These are phyloP conservation scores for Lactarius psammicola DNA, from an alignment of 768 basidiomycete species.

Conservation along the genomic window DNA sequence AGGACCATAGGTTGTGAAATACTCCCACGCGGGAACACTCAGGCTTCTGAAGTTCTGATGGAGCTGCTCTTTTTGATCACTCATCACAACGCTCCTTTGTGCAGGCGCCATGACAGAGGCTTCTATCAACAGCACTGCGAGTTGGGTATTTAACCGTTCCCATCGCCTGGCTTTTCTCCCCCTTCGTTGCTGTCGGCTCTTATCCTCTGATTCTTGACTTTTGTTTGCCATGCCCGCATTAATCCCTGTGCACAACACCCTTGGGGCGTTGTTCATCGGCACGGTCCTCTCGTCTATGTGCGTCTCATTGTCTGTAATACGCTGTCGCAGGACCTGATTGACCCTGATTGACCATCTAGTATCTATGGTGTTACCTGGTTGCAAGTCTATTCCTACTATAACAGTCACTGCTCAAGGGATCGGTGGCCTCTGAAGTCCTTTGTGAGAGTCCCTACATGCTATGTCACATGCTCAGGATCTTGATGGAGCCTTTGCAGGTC, in stretches of 20 bases:
- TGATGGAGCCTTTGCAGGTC: constrained; percentile 1
- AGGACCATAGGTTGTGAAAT: too few species aligned
- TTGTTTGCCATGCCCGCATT: neutral
- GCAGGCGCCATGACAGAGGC: too few species aligned
- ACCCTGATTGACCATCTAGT: neutral
- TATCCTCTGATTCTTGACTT: neutral
- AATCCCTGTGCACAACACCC: neutral
- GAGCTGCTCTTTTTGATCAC: too few species aligned
- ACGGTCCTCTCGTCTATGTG: constrained; percentile 4
- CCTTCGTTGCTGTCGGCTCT: neutral
- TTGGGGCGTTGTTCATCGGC: neutral
- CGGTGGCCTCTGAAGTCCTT: neutral
- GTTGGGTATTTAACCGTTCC: neutral
- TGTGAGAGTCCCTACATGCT: neutral
- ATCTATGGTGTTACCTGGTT: constrained; percentile 12
- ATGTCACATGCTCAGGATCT: neutral
- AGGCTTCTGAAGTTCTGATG: too few species aligned
- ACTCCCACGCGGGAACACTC: too few species aligned
- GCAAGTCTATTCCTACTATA: constrained; percentile 15
- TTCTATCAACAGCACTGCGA: neutral
- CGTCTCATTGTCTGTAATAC: too few species aligned
- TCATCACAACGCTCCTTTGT: too few species aligned
- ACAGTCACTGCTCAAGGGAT: neutral
- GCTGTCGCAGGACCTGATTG: neutral
- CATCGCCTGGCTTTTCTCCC: neutral